Conservation (phyloP, 164 flowering plant genomes). For the Magnolia changhungtana region DNA sequence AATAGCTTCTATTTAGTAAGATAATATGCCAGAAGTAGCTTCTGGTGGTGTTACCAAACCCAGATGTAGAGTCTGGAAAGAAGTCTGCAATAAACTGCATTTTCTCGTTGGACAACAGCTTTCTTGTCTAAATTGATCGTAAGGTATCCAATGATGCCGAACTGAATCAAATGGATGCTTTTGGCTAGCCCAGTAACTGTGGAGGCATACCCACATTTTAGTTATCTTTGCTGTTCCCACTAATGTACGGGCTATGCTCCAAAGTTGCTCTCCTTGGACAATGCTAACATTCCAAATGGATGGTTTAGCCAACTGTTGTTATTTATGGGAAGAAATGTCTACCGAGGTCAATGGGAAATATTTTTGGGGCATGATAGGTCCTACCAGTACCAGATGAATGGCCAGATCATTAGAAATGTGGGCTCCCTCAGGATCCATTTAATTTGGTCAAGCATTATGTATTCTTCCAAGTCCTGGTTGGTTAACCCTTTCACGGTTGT, state of each 20-base stretch:
- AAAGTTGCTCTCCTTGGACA: background rate
- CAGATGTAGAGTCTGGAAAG: too few species aligned
- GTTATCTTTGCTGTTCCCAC: background rate
- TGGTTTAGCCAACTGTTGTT: background rate
- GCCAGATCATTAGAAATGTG: background rate
- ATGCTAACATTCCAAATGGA: background rate
- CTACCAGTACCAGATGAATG: background rate
- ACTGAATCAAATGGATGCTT: too few species aligned
- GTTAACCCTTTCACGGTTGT: background rate
- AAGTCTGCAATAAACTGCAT: too few species aligned
- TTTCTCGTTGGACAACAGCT: background rate
- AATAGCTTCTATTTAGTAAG: too few species aligned
- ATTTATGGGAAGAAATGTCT: background rate
- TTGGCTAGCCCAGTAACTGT: too few species aligned
- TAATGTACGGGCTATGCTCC: background rate
- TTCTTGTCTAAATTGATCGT: background rate
- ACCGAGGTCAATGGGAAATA: background rate
- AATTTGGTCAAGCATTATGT: background rate
- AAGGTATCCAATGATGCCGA: too few species aligned
- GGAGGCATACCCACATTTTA: too few species aligned
- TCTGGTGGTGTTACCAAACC: too few species aligned
- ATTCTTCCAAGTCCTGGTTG: background rate
- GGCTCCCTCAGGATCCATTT: background rate
- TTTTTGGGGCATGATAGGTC: background rate
- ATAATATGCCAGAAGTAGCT: too few species aligned